A percentile compares a stretch with the other conserved stretches of the same genome.
These are phyloP conservation scores for Vitis riparia DNA, from an alignment of 164 flowering plant genomes.

Conservation along the genomic window DNA sequence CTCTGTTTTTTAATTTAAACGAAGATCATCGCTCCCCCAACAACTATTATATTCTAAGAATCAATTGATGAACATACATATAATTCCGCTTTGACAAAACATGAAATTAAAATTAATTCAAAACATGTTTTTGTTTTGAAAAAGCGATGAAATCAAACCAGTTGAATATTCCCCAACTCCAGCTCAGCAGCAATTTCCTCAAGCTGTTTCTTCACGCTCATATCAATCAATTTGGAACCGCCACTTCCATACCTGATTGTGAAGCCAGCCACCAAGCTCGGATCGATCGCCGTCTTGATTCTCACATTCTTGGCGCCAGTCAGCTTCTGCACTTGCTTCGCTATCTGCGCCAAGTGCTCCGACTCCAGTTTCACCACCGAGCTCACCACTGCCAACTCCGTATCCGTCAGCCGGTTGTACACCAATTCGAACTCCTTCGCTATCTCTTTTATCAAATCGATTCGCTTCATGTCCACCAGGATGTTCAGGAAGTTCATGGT, in stretches of 20 bases:
- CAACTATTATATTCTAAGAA: too few relatives aligned
- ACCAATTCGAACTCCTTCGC: slow-evolving; percentile 70
- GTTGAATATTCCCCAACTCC: slow-evolving; percentile 57
- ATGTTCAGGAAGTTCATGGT: slow-evolving; percentile 71
- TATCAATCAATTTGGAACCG: slow-evolving; percentile 80
- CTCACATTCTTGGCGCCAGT: slow-evolving; percentile 87
- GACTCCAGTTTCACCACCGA: slow-evolving; percentile 83
- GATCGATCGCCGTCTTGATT: slow-evolving; percentile 78
- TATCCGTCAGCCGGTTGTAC: slow-evolving; percentile 66
- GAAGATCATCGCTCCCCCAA: too few relatives aligned
- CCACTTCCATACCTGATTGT: slow-evolving; percentile 75
- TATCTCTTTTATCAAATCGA: slow-evolving; percentile 58
- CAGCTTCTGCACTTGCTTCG: slow-evolving; percentile 77
- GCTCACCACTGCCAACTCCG: slow-evolving; percentile 77
- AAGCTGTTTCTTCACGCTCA: slow-evolving; percentile 96
- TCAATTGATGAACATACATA: too few relatives aligned
- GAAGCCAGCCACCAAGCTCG: slow-evolving; percentile 84
- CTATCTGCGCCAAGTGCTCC: slow-evolving; percentile 87
- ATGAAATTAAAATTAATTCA: too few relatives aligned
- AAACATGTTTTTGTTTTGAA: neutral
- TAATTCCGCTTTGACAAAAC: too few relatives aligned
- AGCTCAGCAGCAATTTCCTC: slow-evolving; percentile 76
- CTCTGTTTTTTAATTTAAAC: too few relatives aligned
- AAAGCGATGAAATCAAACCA: slow-evolving; percentile 18
- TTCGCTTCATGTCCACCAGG: slow-evolving; percentile 60